Percentiles rank a stretch among this genome's conserved stretches.
Evolutionary conservation across 2,329 filamentous ascomycete genomes (phyloP).

Genomic region (Colletotrichum sp.): DNA sequence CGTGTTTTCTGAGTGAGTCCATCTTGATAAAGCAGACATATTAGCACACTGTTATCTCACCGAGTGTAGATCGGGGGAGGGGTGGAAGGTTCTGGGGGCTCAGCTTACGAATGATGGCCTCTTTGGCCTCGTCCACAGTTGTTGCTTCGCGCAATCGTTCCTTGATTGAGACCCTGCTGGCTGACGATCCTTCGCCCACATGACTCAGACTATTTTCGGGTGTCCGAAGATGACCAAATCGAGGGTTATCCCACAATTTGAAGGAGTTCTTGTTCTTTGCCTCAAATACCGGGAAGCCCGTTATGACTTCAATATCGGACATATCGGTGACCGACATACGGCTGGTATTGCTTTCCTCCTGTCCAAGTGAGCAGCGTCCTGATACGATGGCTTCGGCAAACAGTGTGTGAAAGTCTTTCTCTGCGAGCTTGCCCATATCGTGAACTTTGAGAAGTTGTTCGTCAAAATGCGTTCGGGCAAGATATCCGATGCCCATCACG

Average conservation of each 20-base stretch:
- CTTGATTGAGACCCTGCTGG: background rate
- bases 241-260: background rate
- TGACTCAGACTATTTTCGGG: background rate
- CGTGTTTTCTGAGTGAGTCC: background rate
- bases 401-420: slow-evolving; percentile 41
- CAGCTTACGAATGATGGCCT: background rate
- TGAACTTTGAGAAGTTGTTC: slow-evolving; percentile 1
- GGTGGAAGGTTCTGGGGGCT: background rate
- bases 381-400: slow-evolving; percentile 46
- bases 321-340: background rate
- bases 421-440: slow-evolving; percentile 17
- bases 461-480: slow-evolving; percentile 25
- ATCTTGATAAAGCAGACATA: background rate
- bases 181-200: background rate
- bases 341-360: background rate
- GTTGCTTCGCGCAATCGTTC: background rate
- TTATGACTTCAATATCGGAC: background rate
- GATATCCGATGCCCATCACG: slow-evolving; percentile 46
- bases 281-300: background rate
- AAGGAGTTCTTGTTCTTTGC: background rate
- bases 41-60: background rate
- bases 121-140: background rate
- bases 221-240: background rate
- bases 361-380: background rate
- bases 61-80: too few species aligned